Base-by-base conservation (phyloP, 805 yeast genomes). In the Clavispora vitiphila region DNA sequence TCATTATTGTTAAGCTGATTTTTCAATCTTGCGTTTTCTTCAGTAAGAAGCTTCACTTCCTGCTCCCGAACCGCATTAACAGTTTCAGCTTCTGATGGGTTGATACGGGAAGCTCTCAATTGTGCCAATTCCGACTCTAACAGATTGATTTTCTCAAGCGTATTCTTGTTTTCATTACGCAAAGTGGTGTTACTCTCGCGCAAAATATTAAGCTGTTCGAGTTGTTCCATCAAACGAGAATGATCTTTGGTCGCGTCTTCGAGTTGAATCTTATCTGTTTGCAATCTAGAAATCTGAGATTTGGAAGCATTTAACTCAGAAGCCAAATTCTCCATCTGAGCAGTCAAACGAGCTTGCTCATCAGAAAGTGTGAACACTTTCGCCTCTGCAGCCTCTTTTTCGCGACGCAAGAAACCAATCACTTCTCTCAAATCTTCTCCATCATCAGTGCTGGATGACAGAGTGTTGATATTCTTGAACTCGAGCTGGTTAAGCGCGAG, bases 401-500 rank as follows among this genome's bases (percentile, higher is more conserved):
- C 95, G 46, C 83, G 78, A 35, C 90, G 81, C 43, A 88, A 65
- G 52, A 75, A 81, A 1, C 71, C 57, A 26, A 88, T 64, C 21
- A 87, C 72, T 47, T 81, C 81, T 38, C 60, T 60, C 37, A 65
- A 44, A 23, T 63, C 47, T n/a, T 51, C 68, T 11, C 39, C 48
- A 10, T 50, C 21, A 26, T 46, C 39, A n/a, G 36, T 34, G 7
- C 49, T 54, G 6, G 37, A 48, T 9, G 34, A 26, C 8, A 31
- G 44, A 8, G 49, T 30, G 7, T 38, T 41, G 2, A 46, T 55
- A 58, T 51, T 62, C 57, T 42, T 48, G 53, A 40, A 51, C 44
- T 83, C 91, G 21, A 88, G 60, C 58, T 86, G 93, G 48, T 80
- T 81, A 44, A 82, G 73, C 14, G 87, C 64, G 5, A 86, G 67